phyloP scores from a whole-genome alignment of 2,329 filamentous ascomycete species.

The Knoxdaviesia capensis region DNA sequence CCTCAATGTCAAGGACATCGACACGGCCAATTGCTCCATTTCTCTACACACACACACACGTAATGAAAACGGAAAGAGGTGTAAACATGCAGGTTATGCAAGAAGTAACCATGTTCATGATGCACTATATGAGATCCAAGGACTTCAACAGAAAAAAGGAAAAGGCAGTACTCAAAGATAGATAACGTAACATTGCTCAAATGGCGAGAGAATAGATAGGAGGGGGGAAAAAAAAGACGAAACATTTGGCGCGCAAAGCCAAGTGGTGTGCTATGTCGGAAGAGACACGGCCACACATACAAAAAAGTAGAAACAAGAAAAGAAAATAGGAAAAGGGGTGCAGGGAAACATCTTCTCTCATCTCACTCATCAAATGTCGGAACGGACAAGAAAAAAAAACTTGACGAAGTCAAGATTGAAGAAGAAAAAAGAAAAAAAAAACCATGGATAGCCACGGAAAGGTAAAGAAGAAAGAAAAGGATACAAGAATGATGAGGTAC shows the following conservation, averaged over 20 bases:
- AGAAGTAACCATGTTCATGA: background rate
- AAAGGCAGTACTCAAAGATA: background rate
- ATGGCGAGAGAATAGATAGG: background rate
- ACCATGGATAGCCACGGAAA: background rate
- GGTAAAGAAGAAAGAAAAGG: background rate
- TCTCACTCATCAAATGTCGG: background rate
- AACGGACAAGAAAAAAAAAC: background rate
- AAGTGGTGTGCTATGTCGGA: no score
- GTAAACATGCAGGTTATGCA: no score
- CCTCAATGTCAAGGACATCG: no score
- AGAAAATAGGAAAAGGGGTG: background rate
- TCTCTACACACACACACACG: no score
- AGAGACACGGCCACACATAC: no score
- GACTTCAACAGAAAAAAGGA: background rate
- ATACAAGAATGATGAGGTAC: no score
- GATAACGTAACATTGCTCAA: background rate
- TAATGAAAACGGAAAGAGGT: no score
- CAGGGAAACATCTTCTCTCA: background rate
- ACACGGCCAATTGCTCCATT: no score
- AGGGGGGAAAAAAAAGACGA: background rate
- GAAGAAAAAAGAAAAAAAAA: slow-evolving; percentile 2
- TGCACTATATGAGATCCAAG: background rate
- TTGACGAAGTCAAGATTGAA: background rate
- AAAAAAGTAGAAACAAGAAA: background rate
- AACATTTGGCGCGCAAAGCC: background rate